A percentile compares a stretch with the other conserved stretches of the same genome.
phyloP scores from a whole-genome alignment of 768 basidiomycete genomes.

The Suillus alpinus region DNA sequence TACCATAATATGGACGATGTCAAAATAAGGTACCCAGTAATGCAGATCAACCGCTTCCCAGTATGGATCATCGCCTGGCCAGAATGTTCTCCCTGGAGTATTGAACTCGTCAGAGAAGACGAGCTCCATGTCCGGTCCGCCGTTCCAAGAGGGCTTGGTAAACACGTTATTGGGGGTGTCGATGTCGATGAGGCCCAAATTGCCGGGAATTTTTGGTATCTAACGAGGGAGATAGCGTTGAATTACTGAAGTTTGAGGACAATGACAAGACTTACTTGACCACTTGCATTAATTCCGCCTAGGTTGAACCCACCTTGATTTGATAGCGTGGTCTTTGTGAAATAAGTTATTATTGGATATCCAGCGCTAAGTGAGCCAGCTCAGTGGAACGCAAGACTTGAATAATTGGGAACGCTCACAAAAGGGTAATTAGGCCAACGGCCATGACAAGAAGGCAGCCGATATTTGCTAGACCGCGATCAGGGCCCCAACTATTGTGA shows the following conservation, averaged over 20 bases:
- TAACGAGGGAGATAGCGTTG: not conserved
- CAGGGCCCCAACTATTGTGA: conserved; percentile 13
- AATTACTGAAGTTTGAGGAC: not conserved
- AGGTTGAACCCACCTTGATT: conserved; percentile 51
- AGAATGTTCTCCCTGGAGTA: conserved; percentile 70
- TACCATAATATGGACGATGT: conserved; percentile 20
- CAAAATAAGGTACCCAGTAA: conserved; percentile 36
- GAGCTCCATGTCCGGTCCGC: conserved; percentile 53
- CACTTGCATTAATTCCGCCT: conserved; percentile 72
- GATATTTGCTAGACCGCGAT: conserved; percentile 66
- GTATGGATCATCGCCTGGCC: conserved; percentile 82
- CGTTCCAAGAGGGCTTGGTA: conserved; percentile 51
- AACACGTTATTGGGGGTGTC: conserved; percentile 59
- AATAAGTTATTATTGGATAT: conserved; percentile 42
- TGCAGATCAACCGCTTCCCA: conserved; percentile 61
- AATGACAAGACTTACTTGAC: conserved; percentile 48
- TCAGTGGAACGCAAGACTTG: not conserved
- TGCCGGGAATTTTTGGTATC: conserved; percentile 59
- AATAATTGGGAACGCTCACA: conserved; percentile 42
- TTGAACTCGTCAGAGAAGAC: conserved; percentile 87
- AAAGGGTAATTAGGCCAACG: conserved; percentile 47
- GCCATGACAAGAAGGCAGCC: conserved; percentile 64
- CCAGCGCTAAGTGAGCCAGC: conserved; percentile 33
- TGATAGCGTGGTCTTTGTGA: conserved; percentile 25
- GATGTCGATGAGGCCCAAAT: conserved; percentile 55